Conservation (phyloP, 139 green algal genomes). For the Chlorella sp. region DNA sequence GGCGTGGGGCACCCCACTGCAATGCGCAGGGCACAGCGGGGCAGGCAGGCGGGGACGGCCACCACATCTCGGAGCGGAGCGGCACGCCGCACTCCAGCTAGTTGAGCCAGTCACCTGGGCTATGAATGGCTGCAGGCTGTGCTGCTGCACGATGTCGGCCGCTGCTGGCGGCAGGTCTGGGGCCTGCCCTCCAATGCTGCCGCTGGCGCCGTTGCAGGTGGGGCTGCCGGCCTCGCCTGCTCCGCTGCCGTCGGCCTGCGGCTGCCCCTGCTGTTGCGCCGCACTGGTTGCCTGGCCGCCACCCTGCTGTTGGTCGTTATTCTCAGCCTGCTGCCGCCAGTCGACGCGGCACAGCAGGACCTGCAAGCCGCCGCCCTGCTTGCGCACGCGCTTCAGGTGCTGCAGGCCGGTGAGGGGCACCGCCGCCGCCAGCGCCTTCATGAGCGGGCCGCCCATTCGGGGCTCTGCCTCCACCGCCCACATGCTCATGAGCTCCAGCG, state of each 20-base stretch:
- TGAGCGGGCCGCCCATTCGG: slow-evolving; percentile 23
- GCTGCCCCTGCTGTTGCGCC: background rate
- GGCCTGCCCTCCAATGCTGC: too few species aligned
- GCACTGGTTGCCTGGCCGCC: background rate
- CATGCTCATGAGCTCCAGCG: slow-evolving; percentile 16
- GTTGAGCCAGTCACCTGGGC: background rate
- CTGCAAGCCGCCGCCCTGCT: slow-evolving; percentile 32
- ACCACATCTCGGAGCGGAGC: too few species aligned
- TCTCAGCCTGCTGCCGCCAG: background rate
- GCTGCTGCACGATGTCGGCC: background rate
- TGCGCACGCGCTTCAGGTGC: slow-evolving; percentile 73
- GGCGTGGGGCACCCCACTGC: background rate
- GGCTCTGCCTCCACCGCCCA: background rate
- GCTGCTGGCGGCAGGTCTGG: slow-evolving; percentile 8
- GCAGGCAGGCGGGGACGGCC: background rate
- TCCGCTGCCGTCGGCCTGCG: background rate
- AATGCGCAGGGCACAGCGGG: background rate
- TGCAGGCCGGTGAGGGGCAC: slow-evolving; percentile 52
- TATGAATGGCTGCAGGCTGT: background rate
- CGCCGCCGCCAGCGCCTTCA: slow-evolving; percentile 45
- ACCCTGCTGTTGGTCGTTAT: background rate
- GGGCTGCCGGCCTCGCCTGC: background rate
- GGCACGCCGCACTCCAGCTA: background rate
- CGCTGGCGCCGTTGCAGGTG: background rate
- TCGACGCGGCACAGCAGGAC: slow-evolving; percentile 47